A percentile compares a stretch with the other conserved stretches of the same genome.
phyloP scores from a whole-genome alignment of 2,329 filamentous ascomycete genomes.

The Dichotomopilus funicola region DNA sequence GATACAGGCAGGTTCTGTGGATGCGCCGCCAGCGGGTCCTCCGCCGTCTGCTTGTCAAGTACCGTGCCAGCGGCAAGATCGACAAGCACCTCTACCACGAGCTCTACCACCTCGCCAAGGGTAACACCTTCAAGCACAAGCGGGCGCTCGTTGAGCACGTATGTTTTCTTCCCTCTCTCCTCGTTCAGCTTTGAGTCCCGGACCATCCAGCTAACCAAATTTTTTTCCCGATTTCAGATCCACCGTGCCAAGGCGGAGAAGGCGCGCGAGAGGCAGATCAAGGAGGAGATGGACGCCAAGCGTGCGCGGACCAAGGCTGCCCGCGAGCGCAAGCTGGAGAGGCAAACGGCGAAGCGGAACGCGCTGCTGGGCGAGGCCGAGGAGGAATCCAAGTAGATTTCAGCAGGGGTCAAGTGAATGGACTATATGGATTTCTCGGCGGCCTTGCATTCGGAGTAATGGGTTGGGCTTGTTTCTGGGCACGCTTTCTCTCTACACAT shows the following conservation, averaged over 20 bases:
- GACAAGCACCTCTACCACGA: conserved; percentile 99
- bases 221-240: conserved; percentile 55
- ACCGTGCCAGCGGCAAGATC: conserved; percentile 99
- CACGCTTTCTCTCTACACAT: conserved; percentile 23
- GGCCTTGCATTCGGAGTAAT: conserved; percentile 53
- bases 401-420: conserved; percentile 43
- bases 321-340: conserved; percentile 95
- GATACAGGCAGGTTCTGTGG: conserved; percentile 85
- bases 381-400: conserved; percentile 46
- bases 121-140: conserved; percentile 99
- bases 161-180: conserved; percentile 43
- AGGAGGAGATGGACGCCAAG: conserved; percentile 99
- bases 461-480: conserved; percentile 45
- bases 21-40: conserved; percentile 99
- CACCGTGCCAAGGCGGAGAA: conserved; percentile 99
- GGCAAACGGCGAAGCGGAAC: conserved; percentile 82
- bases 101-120: conserved; percentile 99
- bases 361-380: conserved; percentile 69
- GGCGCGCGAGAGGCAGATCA: conserved; percentile 87
- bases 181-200: too few relatives aligned
- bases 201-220: too few relatives aligned
- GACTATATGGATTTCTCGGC: conserved; percentile 35
- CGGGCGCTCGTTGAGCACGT: conserved; percentile 99
- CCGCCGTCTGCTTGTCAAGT: conserved; percentile 98
- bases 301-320: conserved; percentile 99